Conservation (phyloP, 2,329 filamentous ascomycete genomes). For the Parastagonospora nodorum region DNA sequence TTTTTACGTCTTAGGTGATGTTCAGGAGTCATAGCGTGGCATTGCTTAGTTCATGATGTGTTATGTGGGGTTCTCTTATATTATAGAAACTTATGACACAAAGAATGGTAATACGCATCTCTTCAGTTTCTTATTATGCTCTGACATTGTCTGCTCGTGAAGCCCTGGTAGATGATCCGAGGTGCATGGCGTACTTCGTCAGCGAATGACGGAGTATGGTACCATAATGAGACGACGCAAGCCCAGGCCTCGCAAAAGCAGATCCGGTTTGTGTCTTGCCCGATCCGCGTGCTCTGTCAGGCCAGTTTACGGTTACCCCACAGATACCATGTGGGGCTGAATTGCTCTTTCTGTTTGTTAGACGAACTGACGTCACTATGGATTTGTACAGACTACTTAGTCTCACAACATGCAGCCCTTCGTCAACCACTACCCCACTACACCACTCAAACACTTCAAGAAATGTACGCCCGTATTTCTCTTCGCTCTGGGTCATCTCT, state of each 20-base stretch:
- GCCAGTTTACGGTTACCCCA: conserved; percentile 1
- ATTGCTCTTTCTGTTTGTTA: not conserved
- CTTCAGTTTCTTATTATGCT: conserved; percentile 10
- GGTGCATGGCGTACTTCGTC: not conserved
- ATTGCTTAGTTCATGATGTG: conserved; percentile 22
- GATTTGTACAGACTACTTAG: conserved; percentile 12
- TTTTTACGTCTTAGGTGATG: conserved; percentile 15
- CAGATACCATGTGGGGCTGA: conserved; percentile 1
- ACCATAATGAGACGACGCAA: not conserved
- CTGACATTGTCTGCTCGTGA: not conserved
- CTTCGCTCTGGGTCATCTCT: conserved; percentile 4
- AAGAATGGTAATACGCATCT: conserved; percentile 25
- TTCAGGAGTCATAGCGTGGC: conserved; percentile 27
- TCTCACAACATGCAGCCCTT: conserved; percentile 11
- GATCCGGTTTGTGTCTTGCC: not conserved
- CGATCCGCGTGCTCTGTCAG: not conserved
- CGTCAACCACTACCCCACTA: conserved; percentile 6
- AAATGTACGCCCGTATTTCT: conserved; percentile 18
- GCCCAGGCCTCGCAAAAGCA: not conserved
- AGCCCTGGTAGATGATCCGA: not conserved
- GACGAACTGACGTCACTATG: conserved; percentile 20
- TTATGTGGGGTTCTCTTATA: conserved; percentile 11
- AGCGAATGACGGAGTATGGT: not conserved
- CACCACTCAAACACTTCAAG: not conserved
- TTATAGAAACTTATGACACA: conserved; percentile 21